Percentiles rank a stretch among this genome's conserved stretches.
phyloP scores from a whole-genome alignment of 176 grass and related monocot genomes.

The Triticum monococcum region DNA sequence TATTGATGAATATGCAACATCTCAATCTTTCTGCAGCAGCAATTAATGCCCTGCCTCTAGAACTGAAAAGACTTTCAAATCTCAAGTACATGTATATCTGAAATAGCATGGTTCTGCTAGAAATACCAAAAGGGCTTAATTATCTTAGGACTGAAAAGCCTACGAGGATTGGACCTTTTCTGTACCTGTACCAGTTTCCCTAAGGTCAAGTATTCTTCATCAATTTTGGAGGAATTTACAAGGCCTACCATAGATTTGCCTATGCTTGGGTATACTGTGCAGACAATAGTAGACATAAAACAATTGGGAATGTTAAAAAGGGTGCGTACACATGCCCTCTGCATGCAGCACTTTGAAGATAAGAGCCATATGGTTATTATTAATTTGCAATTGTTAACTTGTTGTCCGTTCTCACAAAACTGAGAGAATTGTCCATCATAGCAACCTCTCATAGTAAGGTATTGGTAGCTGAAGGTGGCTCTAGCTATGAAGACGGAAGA shows the following conservation, averaged over 20 bases:
- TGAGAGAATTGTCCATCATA: background rate
- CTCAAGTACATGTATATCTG: background rate
- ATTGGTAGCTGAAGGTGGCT: background rate
- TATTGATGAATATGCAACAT: background rate
- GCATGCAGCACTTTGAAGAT: background rate
- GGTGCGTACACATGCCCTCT: background rate
- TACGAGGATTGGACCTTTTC: background rate
- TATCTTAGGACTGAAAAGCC: background rate
- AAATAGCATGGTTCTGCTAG: background rate
- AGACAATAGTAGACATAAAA: background rate
- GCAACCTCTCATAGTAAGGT: background rate
- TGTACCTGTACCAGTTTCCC: background rate
- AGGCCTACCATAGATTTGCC: background rate
- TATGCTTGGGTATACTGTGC: background rate
- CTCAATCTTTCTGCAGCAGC: conserved; percentile 9
- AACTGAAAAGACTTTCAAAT: background rate
- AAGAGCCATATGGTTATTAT: background rate
- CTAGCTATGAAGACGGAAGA: background rate
- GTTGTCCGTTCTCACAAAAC: background rate
- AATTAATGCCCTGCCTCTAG: background rate
- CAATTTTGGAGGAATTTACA: background rate
- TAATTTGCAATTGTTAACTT: background rate
- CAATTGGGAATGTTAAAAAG: background rate
- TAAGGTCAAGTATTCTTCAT: too few species aligned
- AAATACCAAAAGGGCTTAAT: background rate